These are phyloP conservation scores for Telopea speciosissima DNA, from an alignment of 177 flowering plant genomes.

Conservation along the genomic window DNA sequence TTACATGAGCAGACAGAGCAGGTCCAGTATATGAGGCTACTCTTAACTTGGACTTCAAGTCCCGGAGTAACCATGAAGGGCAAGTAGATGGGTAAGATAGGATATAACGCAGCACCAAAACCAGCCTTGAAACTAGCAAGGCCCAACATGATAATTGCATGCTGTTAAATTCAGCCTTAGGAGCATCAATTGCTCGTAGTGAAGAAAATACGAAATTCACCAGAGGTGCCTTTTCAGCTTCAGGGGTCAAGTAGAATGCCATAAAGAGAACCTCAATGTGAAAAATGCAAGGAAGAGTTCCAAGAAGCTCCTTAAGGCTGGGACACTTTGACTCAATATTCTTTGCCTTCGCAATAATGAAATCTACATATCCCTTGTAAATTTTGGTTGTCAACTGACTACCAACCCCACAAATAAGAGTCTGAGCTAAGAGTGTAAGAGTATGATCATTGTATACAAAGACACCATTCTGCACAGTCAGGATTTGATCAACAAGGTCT, in stretches of 20 bases:
- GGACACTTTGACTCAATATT: slow-evolving; percentile 32
- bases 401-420: slow-evolving; percentile 54
- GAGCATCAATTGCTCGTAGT: slow-evolving; percentile 37
- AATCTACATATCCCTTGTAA: slow-evolving; percentile 43
- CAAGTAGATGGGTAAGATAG: slow-evolving; percentile 48
- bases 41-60: slow-evolving; percentile 67
- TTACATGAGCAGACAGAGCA: slow-evolving; percentile 18
- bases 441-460: slow-evolving; percentile 64
- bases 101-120: slow-evolving; percentile 80
- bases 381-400: slow-evolving; percentile 53
- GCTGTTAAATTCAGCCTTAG: slow-evolving; percentile 28
- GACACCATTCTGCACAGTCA: slow-evolving; percentile 54
- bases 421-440: slow-evolving; percentile 59
- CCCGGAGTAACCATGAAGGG: slow-evolving; percentile 61
- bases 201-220: slow-evolving; percentile 49
- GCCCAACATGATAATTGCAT: slow-evolving; percentile 76
- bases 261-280: slow-evolving; percentile 83
- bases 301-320: slow-evolving; percentile 48
- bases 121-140: slow-evolving; percentile 71
- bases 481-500: slow-evolving; percentile 57
- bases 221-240: slow-evolving; percentile 47
- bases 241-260: slow-evolving; percentile 78
- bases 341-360: slow-evolving; percentile 52
- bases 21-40: slow-evolving; percentile 29
- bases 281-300: slow-evolving; percentile 56